Evolutionary conservation across 768 basidiomycete genomes (phyloP).

Genomic region (Boletus subparvulus): DNA sequence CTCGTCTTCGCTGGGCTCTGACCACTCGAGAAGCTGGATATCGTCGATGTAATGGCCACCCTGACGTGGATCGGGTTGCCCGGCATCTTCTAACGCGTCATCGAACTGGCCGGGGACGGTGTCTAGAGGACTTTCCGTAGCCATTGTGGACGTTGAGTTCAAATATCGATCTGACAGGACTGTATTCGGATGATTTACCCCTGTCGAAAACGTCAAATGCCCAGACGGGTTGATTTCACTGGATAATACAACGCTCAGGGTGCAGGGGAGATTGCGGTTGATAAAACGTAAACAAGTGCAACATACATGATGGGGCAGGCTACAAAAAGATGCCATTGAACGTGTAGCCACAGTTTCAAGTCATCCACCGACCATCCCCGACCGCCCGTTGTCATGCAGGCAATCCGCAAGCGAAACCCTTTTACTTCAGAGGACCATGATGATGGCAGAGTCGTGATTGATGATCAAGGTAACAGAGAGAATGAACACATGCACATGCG

Average conservation of each 20-base stretch:
- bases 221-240: background rate
- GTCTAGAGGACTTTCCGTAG: conserved; percentile 17
- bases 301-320: conserved; percentile 2
- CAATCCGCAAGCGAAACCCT: conserved; percentile 46
- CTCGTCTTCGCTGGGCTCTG: conserved; percentile 28
- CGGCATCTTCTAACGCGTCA: conserved; percentile 46
- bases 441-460: conserved; percentile 38
- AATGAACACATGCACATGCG: background rate
- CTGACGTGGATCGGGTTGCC: conserved; percentile 19
- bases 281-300: conserved; percentile 18
- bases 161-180: background rate
- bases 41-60: conserved; percentile 47
- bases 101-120: conserved; percentile 60
- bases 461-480: conserved; percentile 50
- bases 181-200: conserved; percentile 14
- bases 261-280: background rate
- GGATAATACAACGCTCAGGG: background rate
- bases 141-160: conserved; percentile 16
- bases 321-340: conserved; percentile 6
- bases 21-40: conserved; percentile 31
- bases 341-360: background rate
- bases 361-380: background rate
- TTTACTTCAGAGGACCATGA: conserved; percentile 40
- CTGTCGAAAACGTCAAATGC: background rate
- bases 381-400: conserved; percentile 20